Evolutionary conservation across 768 basidiomycete species (phyloP).

Genomic region (Leccinum rimulosum): DNA sequence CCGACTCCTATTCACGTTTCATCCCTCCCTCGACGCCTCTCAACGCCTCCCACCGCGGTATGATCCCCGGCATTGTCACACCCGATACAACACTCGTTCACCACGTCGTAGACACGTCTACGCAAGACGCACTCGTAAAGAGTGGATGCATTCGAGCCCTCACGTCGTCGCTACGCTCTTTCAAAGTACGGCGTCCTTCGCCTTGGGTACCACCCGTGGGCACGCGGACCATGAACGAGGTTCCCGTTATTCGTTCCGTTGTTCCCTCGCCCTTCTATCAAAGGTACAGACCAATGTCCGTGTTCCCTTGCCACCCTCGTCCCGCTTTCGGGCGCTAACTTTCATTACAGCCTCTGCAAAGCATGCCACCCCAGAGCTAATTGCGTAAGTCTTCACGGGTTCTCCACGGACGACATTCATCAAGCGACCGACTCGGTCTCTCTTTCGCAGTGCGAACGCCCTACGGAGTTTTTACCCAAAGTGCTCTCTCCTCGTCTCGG

Average conservation of each 20-base stretch:
- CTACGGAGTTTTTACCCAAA: slow-evolving; percentile 60
- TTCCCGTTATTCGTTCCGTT: too few relatives aligned
- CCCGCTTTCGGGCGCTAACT: neutral
- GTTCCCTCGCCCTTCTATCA: too few relatives aligned
- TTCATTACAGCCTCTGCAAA: slow-evolving; percentile 48
- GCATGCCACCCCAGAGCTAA: slow-evolving; percentile 42
- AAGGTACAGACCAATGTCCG: slow-evolving; percentile 41
- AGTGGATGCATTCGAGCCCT: neutral
- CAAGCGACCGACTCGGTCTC: neutral
- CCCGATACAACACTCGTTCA: slow-evolving; percentile 3
- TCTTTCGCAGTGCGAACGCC: slow-evolving; percentile 36
- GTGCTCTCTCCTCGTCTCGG: slow-evolving; percentile 55
- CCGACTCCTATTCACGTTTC: neutral
- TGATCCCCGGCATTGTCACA: slow-evolving; percentile 1
- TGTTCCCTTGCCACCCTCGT: neutral
- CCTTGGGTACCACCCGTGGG: neutral
- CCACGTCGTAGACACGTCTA: slow-evolving; percentile 6
- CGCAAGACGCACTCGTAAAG: slow-evolving; percentile 10
- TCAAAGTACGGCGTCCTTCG: slow-evolving; percentile 11
- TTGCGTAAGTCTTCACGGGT: slow-evolving; percentile 37
- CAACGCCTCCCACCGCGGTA: slow-evolving; percentile 9
- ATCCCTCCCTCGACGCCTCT: neutral
- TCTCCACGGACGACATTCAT: slow-evolving; percentile 4
- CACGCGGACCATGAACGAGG: too few relatives aligned
- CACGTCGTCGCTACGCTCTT: neutral